These are phyloP conservation scores for Setaria italica DNA, from an alignment of 202 grass and related monocot species.

Conservation along the genomic window DNA sequence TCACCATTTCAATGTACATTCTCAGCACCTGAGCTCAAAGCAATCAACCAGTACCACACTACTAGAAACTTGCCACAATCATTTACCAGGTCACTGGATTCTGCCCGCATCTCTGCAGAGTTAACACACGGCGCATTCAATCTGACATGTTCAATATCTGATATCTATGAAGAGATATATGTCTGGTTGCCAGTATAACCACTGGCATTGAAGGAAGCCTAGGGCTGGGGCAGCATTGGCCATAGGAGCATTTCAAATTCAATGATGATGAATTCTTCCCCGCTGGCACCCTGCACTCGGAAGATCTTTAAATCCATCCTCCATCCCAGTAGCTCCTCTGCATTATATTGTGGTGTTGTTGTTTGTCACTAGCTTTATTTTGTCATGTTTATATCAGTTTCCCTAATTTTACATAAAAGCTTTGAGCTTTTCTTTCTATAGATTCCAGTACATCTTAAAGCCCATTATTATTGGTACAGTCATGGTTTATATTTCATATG, in stretches of 20 bases:
- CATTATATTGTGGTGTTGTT: background rate
- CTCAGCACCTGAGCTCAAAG: constrained; percentile 4
- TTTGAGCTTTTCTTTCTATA: background rate
- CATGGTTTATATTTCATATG: background rate
- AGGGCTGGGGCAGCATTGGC: background rate
- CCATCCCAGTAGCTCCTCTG: constrained; percentile 9
- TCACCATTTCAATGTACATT: background rate
- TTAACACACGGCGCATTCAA: background rate
- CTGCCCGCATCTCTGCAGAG: constrained; percentile 14
- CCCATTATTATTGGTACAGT: background rate
- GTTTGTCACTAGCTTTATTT: background rate
- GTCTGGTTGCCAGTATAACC: background rate
- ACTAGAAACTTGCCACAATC: background rate
- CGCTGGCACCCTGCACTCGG: constrained; percentile 38
- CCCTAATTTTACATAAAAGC: background rate
- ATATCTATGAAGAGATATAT: background rate
- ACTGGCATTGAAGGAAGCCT: constrained; percentile 42
- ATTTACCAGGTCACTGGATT: constrained; percentile 10
- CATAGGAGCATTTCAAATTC: constrained; percentile 11
- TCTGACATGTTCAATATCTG: constrained; percentile 9
- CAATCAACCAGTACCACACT: background rate
- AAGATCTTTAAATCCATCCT: constrained; percentile 44
- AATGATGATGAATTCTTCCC: constrained; percentile 19
- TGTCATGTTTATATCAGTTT: constrained; percentile 7
- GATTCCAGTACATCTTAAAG: background rate